phyloP scores from a whole-genome alignment of 306 rosid species.

The Glycyrrhiza uralensis region DNA sequence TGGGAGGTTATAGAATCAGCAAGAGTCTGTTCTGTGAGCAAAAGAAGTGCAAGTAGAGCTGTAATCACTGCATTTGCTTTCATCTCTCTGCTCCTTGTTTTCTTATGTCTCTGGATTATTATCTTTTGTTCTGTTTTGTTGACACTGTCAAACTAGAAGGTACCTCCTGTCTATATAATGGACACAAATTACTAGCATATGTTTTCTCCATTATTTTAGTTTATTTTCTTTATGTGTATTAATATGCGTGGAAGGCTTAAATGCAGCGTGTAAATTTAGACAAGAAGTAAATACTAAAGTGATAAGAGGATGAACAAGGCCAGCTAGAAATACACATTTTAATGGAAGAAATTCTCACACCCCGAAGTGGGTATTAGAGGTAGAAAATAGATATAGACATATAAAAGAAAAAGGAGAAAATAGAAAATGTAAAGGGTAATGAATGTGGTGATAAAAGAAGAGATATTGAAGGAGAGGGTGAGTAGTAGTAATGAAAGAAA shows the following conservation, averaged over 20 bases:
- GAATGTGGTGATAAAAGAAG: no score
- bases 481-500: no score
- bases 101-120: not conserved
- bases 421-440: not conserved
- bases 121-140: not conserved
- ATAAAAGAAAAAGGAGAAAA: not conserved
- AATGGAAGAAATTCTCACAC: no score
- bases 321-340: slow-evolving; percentile 28
- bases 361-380: no score
- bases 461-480: no score
- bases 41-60: slow-evolving; percentile 34
- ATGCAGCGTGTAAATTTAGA: slow-evolving; percentile 16
- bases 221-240: not conserved
- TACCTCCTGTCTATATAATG: not conserved
- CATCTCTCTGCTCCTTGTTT: slow-evolving; percentile 57
- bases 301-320: not conserved
- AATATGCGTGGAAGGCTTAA: slow-evolving; percentile 17
- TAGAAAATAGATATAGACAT: not conserved
- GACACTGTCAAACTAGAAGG: not conserved
- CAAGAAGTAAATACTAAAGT: slow-evolving; percentile 8
- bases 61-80: slow-evolving; percentile 36
- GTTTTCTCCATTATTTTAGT: not conserved
- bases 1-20: slow-evolving; percentile 28
- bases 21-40: slow-evolving; percentile 34
- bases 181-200: not conserved